phyloP scores from a whole-genome alignment of 257 asterid species.

The Paulownia fortunei region DNA sequence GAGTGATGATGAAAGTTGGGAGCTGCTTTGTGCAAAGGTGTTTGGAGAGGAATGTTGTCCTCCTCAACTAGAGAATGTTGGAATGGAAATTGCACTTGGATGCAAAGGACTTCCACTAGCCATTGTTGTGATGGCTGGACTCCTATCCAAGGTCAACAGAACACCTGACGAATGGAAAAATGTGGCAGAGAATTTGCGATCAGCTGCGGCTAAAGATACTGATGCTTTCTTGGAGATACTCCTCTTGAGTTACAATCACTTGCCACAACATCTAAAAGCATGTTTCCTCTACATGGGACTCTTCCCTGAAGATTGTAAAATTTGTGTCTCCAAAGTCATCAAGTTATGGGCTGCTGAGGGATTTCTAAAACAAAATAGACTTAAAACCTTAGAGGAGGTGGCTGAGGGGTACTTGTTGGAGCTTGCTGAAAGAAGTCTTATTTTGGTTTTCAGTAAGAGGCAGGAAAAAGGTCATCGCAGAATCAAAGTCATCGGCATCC shows the following conservation, averaged over 20 bases:
- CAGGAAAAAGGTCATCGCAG: background rate
- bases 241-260: slow-evolving; percentile 26
- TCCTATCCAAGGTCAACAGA: slow-evolving; percentile 6
- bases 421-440: slow-evolving; percentile 26
- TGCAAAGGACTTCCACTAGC: slow-evolving; percentile 40
- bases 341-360: slow-evolving; percentile 38
- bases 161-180: slow-evolving; percentile 3
- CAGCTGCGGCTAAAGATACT: background rate
- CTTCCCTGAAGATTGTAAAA: slow-evolving; percentile 24
- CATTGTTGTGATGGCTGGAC: slow-evolving; percentile 28
- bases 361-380: background rate
- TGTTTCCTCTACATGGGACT: slow-evolving; percentile 33
- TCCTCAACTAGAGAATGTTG: background rate
- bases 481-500: background rate
- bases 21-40: background rate
- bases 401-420: slow-evolving; percentile 21
- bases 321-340: slow-evolving; percentile 9
- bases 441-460: background rate
- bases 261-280: slow-evolving; percentile 35
- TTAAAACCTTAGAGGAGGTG: slow-evolving; percentile 25
- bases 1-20: slow-evolving; percentile 7
- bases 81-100: slow-evolving; percentile 5
- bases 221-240: background rate
- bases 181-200: background rate
- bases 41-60: slow-evolving; percentile 19